Percentiles rank a stretch among this genome's conserved stretches.
Conservation (phyloP, 306 rosid genomes). For the Sophora flavescens region DNA sequence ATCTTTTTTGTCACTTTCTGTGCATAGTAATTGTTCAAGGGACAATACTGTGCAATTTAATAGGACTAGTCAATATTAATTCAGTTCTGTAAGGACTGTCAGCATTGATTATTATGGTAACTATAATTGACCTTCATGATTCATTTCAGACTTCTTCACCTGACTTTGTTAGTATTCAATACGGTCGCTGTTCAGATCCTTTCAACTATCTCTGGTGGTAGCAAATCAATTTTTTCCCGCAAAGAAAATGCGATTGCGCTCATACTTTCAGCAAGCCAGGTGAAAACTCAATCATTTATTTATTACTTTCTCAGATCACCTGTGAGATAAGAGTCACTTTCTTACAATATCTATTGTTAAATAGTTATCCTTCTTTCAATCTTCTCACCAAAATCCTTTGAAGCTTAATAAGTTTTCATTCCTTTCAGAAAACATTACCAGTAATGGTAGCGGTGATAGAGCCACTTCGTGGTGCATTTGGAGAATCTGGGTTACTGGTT, state of each 20-base stretch:
- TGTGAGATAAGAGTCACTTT: conserved; percentile 20
- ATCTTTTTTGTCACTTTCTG: not conserved
- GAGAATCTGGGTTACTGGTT: conserved; percentile 87
- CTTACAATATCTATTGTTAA: conserved; percentile 3
- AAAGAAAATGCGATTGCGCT: conserved; percentile 73
- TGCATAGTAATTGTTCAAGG: not conserved
- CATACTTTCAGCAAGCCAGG: conserved; percentile 88
- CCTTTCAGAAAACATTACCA: conserved; percentile 87
- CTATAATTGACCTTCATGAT: conserved; percentile 44
- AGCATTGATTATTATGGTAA: conserved; percentile 31
- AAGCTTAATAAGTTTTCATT: conserved; percentile 22
- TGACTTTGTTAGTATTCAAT: conserved; percentile 72
- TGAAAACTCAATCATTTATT: conserved; percentile 39
- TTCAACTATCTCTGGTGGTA: conserved; percentile 70
- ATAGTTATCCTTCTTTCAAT: not conserved
- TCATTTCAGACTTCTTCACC: conserved; percentile 78
- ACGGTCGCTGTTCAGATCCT: conserved; percentile 55
- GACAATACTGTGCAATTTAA: not conserved
- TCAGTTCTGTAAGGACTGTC: not conserved
- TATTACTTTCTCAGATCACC: conserved; percentile 19
- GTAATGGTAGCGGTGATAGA: conserved; percentile 96
- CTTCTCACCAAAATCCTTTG: conserved; percentile 17
- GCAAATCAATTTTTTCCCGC: conserved; percentile 65
- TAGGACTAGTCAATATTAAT: conserved; percentile 5
- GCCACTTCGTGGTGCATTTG: conserved; percentile 84